Conservation (phyloP, 768 basidiomycete species). For the Suillus subaureus region DNA sequence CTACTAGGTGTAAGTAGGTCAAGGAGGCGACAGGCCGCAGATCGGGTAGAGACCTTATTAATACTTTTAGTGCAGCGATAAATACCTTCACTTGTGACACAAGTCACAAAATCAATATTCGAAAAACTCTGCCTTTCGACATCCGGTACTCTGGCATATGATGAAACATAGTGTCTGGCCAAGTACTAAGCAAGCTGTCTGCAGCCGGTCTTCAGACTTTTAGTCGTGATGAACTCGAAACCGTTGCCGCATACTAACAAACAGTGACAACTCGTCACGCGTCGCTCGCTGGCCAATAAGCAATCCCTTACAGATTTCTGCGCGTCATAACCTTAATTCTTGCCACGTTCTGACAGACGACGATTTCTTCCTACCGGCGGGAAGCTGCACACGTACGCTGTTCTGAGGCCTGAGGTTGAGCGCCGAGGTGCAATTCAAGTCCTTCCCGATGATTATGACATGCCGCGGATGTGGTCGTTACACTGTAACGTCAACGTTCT, state of each 20-base stretch:
- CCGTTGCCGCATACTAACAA: too few species aligned
- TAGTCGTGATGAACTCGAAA: too few species aligned
- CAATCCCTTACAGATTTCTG: neutral
- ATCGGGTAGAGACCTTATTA: neutral
- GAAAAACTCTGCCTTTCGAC: too few species aligned
- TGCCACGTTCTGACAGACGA: neutral
- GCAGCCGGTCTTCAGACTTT: too few species aligned
- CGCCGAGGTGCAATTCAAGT: neutral
- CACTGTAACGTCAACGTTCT: neutral
- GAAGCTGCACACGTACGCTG: neutral
- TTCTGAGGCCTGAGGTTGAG: neutral
- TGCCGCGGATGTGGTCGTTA: neutral
- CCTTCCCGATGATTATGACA: neutral
- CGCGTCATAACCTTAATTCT: too few species aligned
- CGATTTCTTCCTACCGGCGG: neutral
- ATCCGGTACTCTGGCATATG: neutral
- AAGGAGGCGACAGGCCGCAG: neutral
- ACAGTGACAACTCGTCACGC: too few species aligned
- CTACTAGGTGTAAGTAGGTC: neutral
- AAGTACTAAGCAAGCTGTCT: neutral
- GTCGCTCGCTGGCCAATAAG: neutral
- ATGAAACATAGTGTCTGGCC: neutral
- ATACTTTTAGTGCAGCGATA: neutral
- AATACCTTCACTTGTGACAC: neutral
- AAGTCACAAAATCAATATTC: neutral